A percentile compares a stretch with the other conserved stretches of the same genome.
phyloP scores from a whole-genome alignment of 352 stramenopile genomes.

The Phytophthora uliginosa region DNA sequence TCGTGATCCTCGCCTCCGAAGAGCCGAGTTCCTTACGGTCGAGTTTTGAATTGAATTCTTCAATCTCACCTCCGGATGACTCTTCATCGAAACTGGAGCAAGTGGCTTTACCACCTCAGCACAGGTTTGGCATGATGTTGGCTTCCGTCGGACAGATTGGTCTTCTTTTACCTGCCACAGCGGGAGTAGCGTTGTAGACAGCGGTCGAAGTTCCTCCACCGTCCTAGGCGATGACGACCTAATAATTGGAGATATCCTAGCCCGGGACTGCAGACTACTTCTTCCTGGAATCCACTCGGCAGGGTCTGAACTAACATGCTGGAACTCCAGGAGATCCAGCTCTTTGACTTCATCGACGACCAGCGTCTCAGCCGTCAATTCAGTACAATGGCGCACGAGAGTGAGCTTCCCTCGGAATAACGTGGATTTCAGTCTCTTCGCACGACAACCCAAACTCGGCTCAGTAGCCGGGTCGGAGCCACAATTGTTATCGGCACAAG shows the following conservation, averaged over 20 bases:
- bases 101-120: neutral
- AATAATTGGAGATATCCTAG: slow-evolving; percentile 6
- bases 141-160: neutral
- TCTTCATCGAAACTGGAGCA: neutral
- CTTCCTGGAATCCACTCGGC: slow-evolving; percentile 9
- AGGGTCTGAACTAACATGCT: slow-evolving; percentile 5
- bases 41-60: slow-evolving; percentile 13
- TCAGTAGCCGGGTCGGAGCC: slow-evolving; percentile 25
- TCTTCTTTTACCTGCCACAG: slow-evolving; percentile 15
- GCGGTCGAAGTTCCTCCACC: slow-evolving; percentile 20
- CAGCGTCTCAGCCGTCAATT: slow-evolving; percentile 16
- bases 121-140: neutral
- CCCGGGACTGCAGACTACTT: neutral
- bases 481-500: slow-evolving; percentile 28
- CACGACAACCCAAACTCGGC: slow-evolving; percentile 10
- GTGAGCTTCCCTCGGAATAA: slow-evolving; percentile 18
- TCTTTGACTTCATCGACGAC: slow-evolving; percentile 32
- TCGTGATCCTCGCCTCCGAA: slow-evolving; percentile 12
- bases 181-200: slow-evolving; percentile 19
- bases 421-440: slow-evolving; percentile 8
- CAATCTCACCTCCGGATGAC: slow-evolving; percentile 10
- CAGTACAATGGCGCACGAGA: slow-evolving; percentile 31
- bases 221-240: slow-evolving; percentile 5
- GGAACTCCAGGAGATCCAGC: slow-evolving; percentile 51
- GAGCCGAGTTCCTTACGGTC: neutral